Evolutionary conservation across 495 filamentous ascomycete species (phyloP).

Genomic region (Hyaloscypha variabilis): DNA sequence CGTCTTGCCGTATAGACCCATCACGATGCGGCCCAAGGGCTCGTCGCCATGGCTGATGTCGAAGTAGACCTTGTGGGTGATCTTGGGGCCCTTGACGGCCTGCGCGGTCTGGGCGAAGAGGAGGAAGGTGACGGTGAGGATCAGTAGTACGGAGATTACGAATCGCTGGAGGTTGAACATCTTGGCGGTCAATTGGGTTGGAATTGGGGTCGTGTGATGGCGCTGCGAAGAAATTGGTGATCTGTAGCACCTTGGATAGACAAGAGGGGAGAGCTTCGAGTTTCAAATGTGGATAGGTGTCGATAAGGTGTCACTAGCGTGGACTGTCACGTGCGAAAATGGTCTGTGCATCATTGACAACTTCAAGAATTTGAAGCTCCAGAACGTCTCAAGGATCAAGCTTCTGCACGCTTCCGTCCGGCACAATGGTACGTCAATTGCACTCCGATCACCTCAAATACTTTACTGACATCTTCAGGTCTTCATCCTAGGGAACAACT

Average conservation of each 20-base stretch:
- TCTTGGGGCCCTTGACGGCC: constrained; percentile 90
- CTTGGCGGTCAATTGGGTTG: constrained; percentile 31
- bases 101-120: constrained; percentile 71
- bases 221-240: constrained; percentile 8
- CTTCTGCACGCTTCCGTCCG: neutral
- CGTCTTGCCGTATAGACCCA: constrained; percentile 97
- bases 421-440: constrained; percentile 38
- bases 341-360: constrained; percentile 15
- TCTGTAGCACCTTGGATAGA: constrained; percentile 10
- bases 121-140: constrained; percentile 71
- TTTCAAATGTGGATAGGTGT: constrained; percentile 33
- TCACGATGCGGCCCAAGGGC: constrained; percentile 79
- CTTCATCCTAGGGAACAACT: constrained; percentile 82
- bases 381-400: constrained; percentile 10
- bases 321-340: constrained; percentile 15
- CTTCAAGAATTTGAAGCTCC: constrained; percentile 4
- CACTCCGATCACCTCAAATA: constrained; percentile 14
- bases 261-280: constrained; percentile 8
- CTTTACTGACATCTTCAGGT: constrained; percentile 52
- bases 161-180: constrained; percentile 62
- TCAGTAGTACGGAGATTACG: constrained; percentile 68
- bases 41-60: constrained; percentile 92
- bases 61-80: constrained; percentile 97
- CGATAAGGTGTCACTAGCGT: constrained; percentile 10
- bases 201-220: constrained; percentile 11